These are phyloP conservation scores for Myrica gale DNA, from an alignment of 306 rosid genomes.

Conservation along the genomic window DNA sequence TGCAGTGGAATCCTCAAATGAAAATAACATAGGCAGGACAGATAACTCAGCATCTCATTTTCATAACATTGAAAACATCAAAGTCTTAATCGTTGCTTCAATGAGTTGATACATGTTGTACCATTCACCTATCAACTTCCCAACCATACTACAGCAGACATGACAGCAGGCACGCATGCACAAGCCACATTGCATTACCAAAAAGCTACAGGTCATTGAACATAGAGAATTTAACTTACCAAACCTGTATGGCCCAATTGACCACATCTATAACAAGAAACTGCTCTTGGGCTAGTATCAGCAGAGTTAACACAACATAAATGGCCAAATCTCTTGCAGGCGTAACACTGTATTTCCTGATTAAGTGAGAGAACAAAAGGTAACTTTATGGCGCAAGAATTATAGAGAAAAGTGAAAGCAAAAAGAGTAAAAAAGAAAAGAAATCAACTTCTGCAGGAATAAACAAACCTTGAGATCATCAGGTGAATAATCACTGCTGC, in stretches of 20 bases:
- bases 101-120: background rate
- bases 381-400: constrained; percentile 13
- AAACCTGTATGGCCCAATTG: constrained; percentile 76
- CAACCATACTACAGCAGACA: background rate
- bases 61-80: background rate
- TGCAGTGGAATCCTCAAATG: background rate
- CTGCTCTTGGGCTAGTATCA: constrained; percentile 34
- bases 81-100: background rate
- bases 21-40: background rate
- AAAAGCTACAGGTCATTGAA: background rate
- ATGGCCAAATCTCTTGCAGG: constrained; percentile 82
- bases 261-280: constrained; percentile 92
- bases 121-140: background rate
- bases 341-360: constrained; percentile 76
- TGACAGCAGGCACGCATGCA: background rate
- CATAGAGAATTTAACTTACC: constrained; percentile 51
- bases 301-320: constrained; percentile 59
- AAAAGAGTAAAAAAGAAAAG: constrained; percentile 3
- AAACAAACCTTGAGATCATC: constrained; percentile 76
- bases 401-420: constrained; percentile 14
- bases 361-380: constrained; percentile 10
- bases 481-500: constrained; percentile 52
- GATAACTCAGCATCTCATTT: background rate
- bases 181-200: background rate
- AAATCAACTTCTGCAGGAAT: constrained; percentile 3